Evolutionary conservation across 2,329 filamentous ascomycete genomes (phyloP).

Genomic region (Trichoderma sp.): DNA sequence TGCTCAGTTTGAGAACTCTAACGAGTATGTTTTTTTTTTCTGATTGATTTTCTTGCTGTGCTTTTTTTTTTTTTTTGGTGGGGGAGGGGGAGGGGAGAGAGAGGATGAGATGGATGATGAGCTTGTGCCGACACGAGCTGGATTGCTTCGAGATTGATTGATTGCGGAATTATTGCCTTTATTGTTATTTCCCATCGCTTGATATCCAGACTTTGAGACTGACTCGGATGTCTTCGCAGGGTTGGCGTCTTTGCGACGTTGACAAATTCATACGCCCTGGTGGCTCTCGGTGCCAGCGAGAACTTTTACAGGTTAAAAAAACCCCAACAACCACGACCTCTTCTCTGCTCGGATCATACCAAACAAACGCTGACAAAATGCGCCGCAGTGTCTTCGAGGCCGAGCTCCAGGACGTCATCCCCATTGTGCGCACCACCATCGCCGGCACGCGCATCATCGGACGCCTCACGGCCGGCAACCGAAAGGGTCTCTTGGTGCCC

Average conservation of each 20-base stretch:
- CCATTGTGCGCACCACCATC: conserved; percentile 94
- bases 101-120: not conserved
- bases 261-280: conserved; percentile 94
- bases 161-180: not conserved
- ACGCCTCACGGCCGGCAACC: conserved; percentile 92
- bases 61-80: not conserved
- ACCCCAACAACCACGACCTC: too few species aligned
- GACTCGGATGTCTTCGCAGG: conserved; percentile 45
- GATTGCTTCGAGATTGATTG: not conserved
- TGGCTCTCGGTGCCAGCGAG: conserved; percentile 91
- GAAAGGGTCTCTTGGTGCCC: conserved; percentile 92
- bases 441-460: conserved; percentile 95
- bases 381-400: conserved; percentile 83
- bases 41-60: too few species aligned
- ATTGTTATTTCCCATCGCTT: not conserved
- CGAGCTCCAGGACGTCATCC: conserved; percentile 94
- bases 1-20: conserved; percentile 83
- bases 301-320: conserved; percentile 83
- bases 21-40: conserved; percentile 64
- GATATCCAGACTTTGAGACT: conserved; percentile 1
- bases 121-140: not conserved
- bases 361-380: not conserved
- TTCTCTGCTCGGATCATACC: not conserved
- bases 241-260: conserved; percentile 95
- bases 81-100: not conserved